These are phyloP conservation scores for Aspergillus aculeatus DNA, from an alignment of 2,329 filamentous ascomycete species.

Conservation along the genomic window DNA sequence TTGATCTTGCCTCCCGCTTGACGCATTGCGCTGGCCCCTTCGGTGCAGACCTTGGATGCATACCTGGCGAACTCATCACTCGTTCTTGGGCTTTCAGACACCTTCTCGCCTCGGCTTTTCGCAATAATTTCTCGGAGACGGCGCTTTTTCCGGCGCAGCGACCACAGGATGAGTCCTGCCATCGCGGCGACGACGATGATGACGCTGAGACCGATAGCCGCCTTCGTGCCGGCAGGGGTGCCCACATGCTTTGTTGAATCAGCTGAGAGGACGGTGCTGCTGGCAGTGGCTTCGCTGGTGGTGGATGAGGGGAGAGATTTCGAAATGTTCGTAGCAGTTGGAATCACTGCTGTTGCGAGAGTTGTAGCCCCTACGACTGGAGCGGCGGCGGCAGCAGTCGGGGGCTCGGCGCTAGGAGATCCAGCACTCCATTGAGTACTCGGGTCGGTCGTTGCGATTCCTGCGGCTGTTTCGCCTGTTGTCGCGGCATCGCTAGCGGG, in stretches of 20 bases:
- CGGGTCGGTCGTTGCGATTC: background rate
- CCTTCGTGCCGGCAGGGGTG: background rate
- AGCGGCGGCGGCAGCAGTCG: background rate
- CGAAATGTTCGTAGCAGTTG: background rate
- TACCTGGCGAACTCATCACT: background rate
- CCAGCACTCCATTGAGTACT: background rate
- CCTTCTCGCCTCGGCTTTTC: background rate
- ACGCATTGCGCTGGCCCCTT: background rate
- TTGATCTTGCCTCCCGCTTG: background rate
- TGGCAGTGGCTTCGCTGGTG: background rate
- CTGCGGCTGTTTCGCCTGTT: background rate
- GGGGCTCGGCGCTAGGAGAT: background rate
- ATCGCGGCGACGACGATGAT: background rate
- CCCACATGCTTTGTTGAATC: background rate
- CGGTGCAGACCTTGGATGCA: background rate
- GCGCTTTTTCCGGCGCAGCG: slow-evolving; percentile 1
- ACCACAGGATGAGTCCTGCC: background rate
- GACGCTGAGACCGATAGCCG: background rate
- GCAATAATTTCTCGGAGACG: background rate
- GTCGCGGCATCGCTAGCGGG: background rate
- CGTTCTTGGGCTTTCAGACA: background rate
- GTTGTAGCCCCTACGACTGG: background rate
- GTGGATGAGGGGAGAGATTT: background rate
- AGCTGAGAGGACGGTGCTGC: background rate
- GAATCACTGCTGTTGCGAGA: background rate